Percentiles rank a stretch among this genome's conserved stretches.
Conservation (phyloP, 768 basidiomycete species). For the Naganishia randhawae region DNA sequence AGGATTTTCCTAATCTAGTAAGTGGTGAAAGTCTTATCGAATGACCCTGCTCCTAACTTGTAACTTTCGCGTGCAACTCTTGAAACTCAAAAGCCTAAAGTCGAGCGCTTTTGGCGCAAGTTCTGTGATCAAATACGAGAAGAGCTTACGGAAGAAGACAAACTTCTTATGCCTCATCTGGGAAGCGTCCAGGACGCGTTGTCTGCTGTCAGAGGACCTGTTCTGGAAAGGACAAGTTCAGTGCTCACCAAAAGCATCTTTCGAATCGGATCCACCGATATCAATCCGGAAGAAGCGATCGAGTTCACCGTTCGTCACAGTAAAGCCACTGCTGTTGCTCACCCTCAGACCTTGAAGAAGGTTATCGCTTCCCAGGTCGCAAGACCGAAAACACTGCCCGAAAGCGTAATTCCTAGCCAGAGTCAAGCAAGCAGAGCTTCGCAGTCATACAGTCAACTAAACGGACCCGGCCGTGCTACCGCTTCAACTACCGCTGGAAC, state of each 20-base stretch:
- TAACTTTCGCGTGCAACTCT: background rate
- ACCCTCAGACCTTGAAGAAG: constrained; percentile 76
- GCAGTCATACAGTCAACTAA: constrained; percentile 18
- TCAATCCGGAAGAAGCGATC: constrained; percentile 66
- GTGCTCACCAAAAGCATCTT: constrained; percentile 63
- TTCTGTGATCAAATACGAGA: constrained; percentile 40
- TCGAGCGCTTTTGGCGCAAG: constrained; percentile 68
- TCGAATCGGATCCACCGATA: constrained; percentile 71
- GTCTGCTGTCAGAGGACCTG: constrained; percentile 53
- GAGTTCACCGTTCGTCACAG: constrained; percentile 69
- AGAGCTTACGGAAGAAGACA: constrained; percentile 33
- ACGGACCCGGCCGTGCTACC: background rate
- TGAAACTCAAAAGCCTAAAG: constrained; percentile 56
- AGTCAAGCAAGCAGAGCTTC: constrained; percentile 7
- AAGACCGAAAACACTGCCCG: constrained; percentile 47
- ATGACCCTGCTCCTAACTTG: background rate
- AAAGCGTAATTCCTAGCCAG: constrained; percentile 20
- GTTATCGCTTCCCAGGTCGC: constrained; percentile 35
- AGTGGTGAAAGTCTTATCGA: constrained; percentile 10
- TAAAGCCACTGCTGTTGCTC: constrained; percentile 70
- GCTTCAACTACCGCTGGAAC: constrained; percentile 4
- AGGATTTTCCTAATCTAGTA: constrained; percentile 55
- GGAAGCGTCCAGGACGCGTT: constrained; percentile 62
- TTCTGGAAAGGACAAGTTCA: constrained; percentile 63
- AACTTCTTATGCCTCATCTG: constrained; percentile 30